Conservation (phyloP, 768 basidiomycete species). For the Symmetrospora coprosmae region DNA sequence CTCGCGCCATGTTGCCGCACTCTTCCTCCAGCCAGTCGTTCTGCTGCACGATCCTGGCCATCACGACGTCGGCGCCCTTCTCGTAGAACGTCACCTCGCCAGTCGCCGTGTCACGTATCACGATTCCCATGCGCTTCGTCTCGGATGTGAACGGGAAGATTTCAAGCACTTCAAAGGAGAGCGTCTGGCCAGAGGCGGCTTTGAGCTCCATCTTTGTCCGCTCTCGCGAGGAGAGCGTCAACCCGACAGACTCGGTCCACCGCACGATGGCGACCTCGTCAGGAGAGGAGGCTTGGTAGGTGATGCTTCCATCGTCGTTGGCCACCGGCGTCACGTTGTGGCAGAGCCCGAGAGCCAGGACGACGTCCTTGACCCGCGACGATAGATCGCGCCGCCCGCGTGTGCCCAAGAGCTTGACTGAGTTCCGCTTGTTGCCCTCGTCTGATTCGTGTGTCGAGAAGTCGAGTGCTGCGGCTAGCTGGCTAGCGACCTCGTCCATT, state of each 20-base stretch:
- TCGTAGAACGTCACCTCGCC: conserved; percentile 80
- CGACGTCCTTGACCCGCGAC: conserved; percentile 77
- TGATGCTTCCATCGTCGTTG: conserved; percentile 85
- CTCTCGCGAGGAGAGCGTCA: conserved; percentile 75
- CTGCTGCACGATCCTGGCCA: conserved; percentile 82
- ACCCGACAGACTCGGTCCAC: conserved; percentile 89
- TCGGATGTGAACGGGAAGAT: conserved; percentile 98
- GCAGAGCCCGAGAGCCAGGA: conserved; percentile 81
- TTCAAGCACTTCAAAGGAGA: conserved; percentile 73
- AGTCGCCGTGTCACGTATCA: conserved; percentile 62
- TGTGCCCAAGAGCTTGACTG: conserved; percentile 67
- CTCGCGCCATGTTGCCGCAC: conserved; percentile 93
- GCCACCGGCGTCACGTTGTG: conserved; percentile 93
- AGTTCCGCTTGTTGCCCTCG: conserved; percentile 41
- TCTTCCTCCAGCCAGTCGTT: conserved; percentile 99
- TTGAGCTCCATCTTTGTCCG: conserved; percentile 77
- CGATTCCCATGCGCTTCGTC: conserved; percentile 96
- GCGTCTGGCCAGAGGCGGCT: conserved; percentile 49
- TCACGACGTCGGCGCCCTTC: conserved; percentile 97
- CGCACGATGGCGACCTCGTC: conserved; percentile 98
- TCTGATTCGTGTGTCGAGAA: conserved; percentile 44
- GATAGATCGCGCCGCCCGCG: conserved; percentile 89
- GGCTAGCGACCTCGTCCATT: conserved; percentile 97
- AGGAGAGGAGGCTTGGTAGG: conserved; percentile 96
- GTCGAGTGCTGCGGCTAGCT: conserved; percentile 73